Evolutionary conservation across 208 protist genomes (phyloP).

Genomic region (Vickermania spadyakhi): DNA sequence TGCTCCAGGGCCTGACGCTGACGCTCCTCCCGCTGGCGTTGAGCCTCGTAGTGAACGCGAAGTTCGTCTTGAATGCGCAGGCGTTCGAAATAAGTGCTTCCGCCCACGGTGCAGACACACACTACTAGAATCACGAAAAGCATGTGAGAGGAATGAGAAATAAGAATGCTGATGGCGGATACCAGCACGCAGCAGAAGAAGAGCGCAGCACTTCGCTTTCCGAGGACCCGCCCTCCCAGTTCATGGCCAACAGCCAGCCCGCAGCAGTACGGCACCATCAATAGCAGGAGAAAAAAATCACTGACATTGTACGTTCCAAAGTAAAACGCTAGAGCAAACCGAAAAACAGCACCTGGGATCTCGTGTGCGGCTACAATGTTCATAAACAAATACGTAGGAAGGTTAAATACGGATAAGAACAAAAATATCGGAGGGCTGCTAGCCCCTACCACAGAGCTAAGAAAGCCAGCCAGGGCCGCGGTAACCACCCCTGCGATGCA

Average conservation of each 20-base stretch:
- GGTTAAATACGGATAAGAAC: conserved; percentile 33
- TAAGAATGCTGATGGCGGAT: not conserved
- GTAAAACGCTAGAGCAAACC: conserved; percentile 19
- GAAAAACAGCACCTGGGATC: conserved; percentile 18
- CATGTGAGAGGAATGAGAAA: not conserved
- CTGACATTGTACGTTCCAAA: not conserved
- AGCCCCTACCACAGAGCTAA: conserved; percentile 31
- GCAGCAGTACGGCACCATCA: conserved; percentile 15
- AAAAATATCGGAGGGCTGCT: conserved; percentile 29
- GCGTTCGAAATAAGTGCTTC: not conserved
- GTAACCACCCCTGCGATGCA: conserved; percentile 18
- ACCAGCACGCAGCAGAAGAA: conserved; percentile 11
- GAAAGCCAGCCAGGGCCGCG: conserved; percentile 14
- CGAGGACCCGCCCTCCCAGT: conserved; percentile 9
- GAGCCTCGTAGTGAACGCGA: not conserved
- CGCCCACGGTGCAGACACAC: not conserved
- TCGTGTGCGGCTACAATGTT: conserved; percentile 29
- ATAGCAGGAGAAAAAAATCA: not conserved
- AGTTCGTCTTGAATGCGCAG: not conserved
- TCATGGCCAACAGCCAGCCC: conserved; percentile 19
- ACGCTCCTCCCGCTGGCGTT: not conserved
- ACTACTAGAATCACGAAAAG: not conserved
- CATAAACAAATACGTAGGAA: conserved; percentile 31
- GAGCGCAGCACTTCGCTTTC: not conserved
- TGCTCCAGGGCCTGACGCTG: not conserved